phyloP scores from a whole-genome alignment of 129 eudicot genomes.

The Heracleum sosnowskyi region DNA sequence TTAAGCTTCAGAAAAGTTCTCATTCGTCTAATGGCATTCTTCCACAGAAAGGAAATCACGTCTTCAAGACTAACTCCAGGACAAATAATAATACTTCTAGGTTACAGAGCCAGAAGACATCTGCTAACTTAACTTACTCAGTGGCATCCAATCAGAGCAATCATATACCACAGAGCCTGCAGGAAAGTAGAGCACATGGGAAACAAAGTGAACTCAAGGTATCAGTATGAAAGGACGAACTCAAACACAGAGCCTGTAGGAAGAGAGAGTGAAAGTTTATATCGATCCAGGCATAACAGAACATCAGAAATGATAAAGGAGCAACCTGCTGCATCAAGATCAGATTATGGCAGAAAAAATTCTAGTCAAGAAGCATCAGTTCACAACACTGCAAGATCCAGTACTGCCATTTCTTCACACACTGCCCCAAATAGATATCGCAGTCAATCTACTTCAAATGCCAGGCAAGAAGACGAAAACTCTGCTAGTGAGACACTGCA shows the following conservation, averaged over 20 bases:
- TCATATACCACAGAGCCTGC: no score
- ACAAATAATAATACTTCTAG: slow-evolving; percentile 5
- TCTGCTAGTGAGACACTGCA: slow-evolving; percentile 11
- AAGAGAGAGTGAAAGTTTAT: slow-evolving; percentile 6
- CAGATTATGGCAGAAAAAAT: slow-evolving; percentile 5
- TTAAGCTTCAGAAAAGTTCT: slow-evolving; percentile 6
- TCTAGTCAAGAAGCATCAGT: not conserved
- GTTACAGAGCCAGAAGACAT: slow-evolving; percentile 5
- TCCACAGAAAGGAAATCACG: not conserved
- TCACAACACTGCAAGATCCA: not conserved
- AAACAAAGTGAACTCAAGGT: not conserved
- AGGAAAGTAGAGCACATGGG: not conserved
- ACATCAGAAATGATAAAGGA: slow-evolving; percentile 1
- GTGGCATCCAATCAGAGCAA: no score
- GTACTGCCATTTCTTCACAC: no score
- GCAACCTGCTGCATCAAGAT: not conserved
- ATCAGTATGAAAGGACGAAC: slow-evolving; percentile 17
- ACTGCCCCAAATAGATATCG: slow-evolving; percentile 4
- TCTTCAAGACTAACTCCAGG: not conserved
- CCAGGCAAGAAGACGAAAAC: slow-evolving; percentile 7
- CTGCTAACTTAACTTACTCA: not conserved
- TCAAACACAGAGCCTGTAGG: slow-evolving; percentile 16
- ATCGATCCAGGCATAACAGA: slow-evolving; percentile 7
- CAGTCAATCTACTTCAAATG: not conserved
- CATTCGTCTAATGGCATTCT: not conserved